Conservation (phyloP, 2,329 filamentous ascomycete species). For the Tolypocladium pustulatum region DNA sequence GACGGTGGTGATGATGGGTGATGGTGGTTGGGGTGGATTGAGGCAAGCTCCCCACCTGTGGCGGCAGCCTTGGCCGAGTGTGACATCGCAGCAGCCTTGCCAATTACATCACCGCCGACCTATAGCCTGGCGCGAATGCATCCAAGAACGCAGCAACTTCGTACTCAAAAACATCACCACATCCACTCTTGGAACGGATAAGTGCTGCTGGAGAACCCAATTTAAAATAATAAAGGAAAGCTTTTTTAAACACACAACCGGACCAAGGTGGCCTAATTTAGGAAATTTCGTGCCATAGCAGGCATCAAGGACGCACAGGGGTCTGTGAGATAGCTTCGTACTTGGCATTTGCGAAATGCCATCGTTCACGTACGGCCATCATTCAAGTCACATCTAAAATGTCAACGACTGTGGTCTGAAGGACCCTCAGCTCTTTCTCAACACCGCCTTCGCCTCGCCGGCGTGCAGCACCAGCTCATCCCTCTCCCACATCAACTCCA, state of each 20-base stretch:
- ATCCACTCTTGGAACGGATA: neutral
- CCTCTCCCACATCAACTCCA: conserved; percentile 11
- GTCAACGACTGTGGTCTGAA: neutral
- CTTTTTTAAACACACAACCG: too few relatives aligned
- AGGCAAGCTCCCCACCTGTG: neutral
- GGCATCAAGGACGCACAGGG: too few relatives aligned
- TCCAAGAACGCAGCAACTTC: neutral
- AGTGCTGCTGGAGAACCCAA: too few relatives aligned
- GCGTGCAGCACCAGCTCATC: conserved; percentile 2
- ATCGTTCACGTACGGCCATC: neutral
- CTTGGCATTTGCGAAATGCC: neutral
- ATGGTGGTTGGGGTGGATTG: neutral
- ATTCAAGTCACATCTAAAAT: neutral
- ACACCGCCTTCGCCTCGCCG: neutral
- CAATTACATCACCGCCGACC: neutral
- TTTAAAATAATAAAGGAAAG: too few relatives aligned
- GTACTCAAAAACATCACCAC: neutral
- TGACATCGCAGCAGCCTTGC: neutral
- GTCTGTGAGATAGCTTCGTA: neutral
- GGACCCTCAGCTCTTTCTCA: neutral
- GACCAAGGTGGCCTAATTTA: neutral
- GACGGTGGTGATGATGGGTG: neutral
- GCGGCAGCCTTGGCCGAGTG: neutral
- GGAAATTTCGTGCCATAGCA: neutral
- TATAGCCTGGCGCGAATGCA: neutral